These are phyloP conservation scores for Malassezia dermatis DNA, from an alignment of 1,284 basidiomycete genomes.

Conservation along the genomic window DNA sequence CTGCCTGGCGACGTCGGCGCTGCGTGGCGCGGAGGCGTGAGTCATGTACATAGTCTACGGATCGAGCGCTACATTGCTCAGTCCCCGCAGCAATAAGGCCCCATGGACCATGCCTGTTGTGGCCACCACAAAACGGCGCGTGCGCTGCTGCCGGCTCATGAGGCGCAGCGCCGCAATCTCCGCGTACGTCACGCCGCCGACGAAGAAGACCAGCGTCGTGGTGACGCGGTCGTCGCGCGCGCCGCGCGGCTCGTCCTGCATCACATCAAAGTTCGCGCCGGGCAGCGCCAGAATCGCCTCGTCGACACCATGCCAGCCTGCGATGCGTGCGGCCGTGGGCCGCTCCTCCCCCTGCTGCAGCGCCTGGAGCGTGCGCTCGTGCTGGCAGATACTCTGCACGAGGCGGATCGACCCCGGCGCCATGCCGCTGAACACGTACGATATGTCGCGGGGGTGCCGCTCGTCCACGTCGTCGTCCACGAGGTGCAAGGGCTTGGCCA, in stretches of 20 bases:
- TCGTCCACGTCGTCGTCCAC: conserved; percentile 77
- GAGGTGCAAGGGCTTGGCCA: conserved; percentile 77
- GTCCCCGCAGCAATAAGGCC: conserved; percentile 21
- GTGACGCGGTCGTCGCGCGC: conserved; percentile 49
- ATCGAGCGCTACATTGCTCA: not conserved
- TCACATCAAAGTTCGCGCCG: conserved; percentile 72
- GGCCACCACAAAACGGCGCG: conserved; percentile 32
- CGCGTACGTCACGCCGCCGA: conserved; percentile 96
- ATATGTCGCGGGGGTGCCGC: conserved; percentile 70
- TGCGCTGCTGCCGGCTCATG: conserved; percentile 56
- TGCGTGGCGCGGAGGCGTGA: conserved; percentile 36
- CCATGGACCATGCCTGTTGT: conserved; percentile 38
- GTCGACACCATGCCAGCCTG: conserved; percentile 94
- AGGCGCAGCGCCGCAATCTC: conserved; percentile 89
- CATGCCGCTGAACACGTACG: conserved; percentile 92
- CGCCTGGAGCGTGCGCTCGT: conserved; percentile 55
- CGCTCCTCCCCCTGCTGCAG: conserved; percentile 52
- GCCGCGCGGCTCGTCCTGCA: conserved; percentile 50
- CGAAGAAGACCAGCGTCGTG: conserved; percentile 88
- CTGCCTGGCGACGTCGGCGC: conserved; percentile 58
- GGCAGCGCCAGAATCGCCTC: conserved; percentile 71
- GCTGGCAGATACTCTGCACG: conserved; percentile 82
- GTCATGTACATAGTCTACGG: not conserved
- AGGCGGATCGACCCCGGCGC: conserved; percentile 83
- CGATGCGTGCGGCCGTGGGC: conserved; percentile 67